phyloP scores from a whole-genome alignment of 2,329 filamentous ascomycete genomes.

The Colletotrichum sp. region DNA sequence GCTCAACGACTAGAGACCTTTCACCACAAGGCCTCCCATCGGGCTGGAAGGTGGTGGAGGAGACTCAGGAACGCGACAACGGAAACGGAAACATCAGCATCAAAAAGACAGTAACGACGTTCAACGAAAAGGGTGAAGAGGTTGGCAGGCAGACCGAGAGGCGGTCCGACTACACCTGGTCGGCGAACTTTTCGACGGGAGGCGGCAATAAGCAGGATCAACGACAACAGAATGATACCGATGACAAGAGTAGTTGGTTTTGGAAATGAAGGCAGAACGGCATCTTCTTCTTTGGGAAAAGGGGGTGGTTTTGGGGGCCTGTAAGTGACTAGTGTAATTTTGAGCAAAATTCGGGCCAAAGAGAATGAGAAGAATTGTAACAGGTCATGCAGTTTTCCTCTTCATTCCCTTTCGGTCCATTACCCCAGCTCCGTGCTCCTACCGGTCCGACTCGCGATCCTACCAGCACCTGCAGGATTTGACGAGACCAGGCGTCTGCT shows the following conservation, averaged over 20 bases:
- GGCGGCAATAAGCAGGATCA: background rate
- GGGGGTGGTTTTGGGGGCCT: background rate
- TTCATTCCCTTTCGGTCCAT: background rate
- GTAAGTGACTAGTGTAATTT: background rate
- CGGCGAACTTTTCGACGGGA: slow-evolving; percentile 7
- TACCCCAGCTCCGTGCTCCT: background rate
- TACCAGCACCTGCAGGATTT: background rate
- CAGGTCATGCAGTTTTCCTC: background rate
- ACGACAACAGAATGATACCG: background rate
- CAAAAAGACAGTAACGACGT: slow-evolving; percentile 19
- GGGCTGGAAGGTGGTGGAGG: slow-evolving; percentile 19
- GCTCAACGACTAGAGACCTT: slow-evolving; percentile 7
- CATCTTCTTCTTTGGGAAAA: background rate
- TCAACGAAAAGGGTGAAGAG: slow-evolving; percentile 20
- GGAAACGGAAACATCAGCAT: slow-evolving; percentile 17
- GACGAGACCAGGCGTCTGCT: background rate
- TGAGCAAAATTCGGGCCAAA: background rate
- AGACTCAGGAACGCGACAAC: slow-evolving; percentile 13
- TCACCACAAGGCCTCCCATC: background rate
- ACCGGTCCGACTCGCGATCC: background rate
- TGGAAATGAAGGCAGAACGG: slow-evolving; percentile 11
- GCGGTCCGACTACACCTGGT: slow-evolving; percentile 19
- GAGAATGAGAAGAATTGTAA: background rate
- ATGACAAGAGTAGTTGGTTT: slow-evolving; percentile 18
- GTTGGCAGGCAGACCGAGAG: slow-evolving; percentile 17